Conservation (phyloP, 306 rosid species). For the Arachis stenosperma region DNA sequence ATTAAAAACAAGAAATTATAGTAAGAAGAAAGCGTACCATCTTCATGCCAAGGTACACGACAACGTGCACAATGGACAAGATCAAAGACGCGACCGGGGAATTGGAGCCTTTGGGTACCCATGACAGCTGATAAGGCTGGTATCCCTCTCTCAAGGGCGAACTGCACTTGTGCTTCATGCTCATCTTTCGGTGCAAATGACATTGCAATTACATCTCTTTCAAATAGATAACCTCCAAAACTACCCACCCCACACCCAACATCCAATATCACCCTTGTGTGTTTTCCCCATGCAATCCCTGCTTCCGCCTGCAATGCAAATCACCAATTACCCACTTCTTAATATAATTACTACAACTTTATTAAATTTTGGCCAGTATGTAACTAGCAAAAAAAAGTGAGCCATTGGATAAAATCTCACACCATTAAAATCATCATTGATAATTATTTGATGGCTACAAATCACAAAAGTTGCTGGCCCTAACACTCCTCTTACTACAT, state of each 20-base stretch:
- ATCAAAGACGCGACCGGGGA: slow-evolving; percentile 75
- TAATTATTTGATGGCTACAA: too few relatives aligned
- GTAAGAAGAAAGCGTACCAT: slow-evolving; percentile 42
- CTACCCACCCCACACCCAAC: slow-evolving; percentile 93
- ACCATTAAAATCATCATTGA: too few relatives aligned
- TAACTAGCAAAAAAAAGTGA: too few relatives aligned
- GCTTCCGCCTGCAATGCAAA: slow-evolving; percentile 65
- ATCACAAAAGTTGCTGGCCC: too few relatives aligned
- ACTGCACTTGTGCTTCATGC: slow-evolving; percentile 88
- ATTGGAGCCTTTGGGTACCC: slow-evolving; percentile 83
- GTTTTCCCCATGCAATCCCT: slow-evolving; percentile 68
- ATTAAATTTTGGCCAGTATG: too few relatives aligned
- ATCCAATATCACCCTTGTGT: slow-evolving; percentile 67
- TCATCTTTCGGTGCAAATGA: slow-evolving; percentile 93
- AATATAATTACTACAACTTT: neutral
- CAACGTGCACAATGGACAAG: slow-evolving; percentile 80
- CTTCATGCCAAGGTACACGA: slow-evolving; percentile 80
- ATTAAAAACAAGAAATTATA: too few relatives aligned
- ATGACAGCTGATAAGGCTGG: slow-evolving; percentile 90
- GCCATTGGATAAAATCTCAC: too few relatives aligned
- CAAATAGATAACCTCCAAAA: slow-evolving; percentile 74
- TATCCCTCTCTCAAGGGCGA: slow-evolving; percentile 85
- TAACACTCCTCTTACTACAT: too few relatives aligned
- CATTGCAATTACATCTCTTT: slow-evolving; percentile 74
- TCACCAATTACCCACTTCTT: neutral